phyloP scores from a whole-genome alignment of 306 rosid species.

The Cicer chorassanicum region DNA sequence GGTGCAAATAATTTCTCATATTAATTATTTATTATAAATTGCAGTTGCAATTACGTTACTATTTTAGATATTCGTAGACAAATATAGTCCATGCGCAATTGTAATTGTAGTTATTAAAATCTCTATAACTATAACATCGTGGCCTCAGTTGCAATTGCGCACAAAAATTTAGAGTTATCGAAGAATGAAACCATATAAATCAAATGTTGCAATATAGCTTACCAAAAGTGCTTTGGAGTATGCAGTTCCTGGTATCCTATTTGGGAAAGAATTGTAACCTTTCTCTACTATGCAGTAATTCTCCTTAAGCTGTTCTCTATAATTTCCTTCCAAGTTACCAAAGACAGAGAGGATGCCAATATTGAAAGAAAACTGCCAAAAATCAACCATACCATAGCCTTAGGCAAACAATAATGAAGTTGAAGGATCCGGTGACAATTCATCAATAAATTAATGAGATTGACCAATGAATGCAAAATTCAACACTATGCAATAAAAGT shows the following conservation, averaged over 20 bases:
- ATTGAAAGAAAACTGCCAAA: slow-evolving; percentile 72
- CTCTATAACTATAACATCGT: neutral
- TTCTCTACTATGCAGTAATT: slow-evolving; percentile 74
- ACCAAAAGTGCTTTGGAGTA: slow-evolving; percentile 84
- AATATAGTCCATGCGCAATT: no score
- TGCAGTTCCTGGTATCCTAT: slow-evolving; percentile 68
- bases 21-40: no score
- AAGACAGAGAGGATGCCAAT: slow-evolving; percentile 78
- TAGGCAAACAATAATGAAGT: slow-evolving; percentile 12
- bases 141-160: neutral
- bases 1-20: no score
- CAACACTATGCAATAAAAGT: slow-evolving; percentile 38
- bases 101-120: no score
- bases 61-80: no score
- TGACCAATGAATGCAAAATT: slow-evolving; percentile 44
- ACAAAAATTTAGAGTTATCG: neutral
- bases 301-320: slow-evolving; percentile 64
- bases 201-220: slow-evolving; percentile 22
- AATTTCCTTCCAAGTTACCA: slow-evolving; percentile 59
- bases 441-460: slow-evolving; percentile 24
- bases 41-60: no score
- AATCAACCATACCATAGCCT: slow-evolving; percentile 37
- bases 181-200: neutral
- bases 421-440: slow-evolving; percentile 38
- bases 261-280: slow-evolving; percentile 91